Percentiles rank a stretch among this genome's conserved stretches.
Evolutionary conservation across 139 green algal genomes (phyloP).

Genomic region (Tetraselmis chui): DNA sequence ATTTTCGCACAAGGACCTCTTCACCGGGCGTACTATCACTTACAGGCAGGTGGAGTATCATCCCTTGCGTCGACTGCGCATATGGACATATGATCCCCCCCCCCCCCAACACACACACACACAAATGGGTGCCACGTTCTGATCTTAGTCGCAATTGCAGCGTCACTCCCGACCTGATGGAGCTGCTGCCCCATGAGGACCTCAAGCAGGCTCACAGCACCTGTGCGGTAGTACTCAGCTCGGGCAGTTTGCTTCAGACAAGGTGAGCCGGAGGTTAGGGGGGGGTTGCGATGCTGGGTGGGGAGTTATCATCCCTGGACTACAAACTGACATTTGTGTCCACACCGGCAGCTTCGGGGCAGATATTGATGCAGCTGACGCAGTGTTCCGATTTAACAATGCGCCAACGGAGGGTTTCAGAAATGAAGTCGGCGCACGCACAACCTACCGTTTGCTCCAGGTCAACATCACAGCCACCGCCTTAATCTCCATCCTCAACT

Average conservation of each 20-base stretch:
- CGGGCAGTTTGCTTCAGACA: neutral
- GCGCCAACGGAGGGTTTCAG: constrained; percentile 7
- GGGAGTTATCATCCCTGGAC: no score
- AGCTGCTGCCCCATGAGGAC: constrained; percentile 4
- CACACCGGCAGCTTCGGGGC: neutral
- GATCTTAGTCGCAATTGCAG: neutral
- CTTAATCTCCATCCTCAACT: no score
- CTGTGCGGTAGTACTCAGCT: constrained; percentile 13
- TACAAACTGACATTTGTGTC: no score
- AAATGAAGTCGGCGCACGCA: neutral
- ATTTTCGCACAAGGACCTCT: constrained; percentile 6
- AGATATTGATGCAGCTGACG: constrained; percentile 9
- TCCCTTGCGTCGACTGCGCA: no score
- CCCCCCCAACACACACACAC: no score
- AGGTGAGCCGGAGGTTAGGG: no score
- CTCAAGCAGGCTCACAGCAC: constrained; percentile 3
- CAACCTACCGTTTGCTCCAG: constrained; percentile 5
- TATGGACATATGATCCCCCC: neutral
- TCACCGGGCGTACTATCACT: constrained; percentile 3
- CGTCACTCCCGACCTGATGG: constrained; percentile 10
- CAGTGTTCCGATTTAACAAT: constrained; percentile 13
- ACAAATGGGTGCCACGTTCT: no score
- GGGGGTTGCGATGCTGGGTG: no score
- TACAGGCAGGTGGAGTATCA: constrained; percentile 4
- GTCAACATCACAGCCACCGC: no score